Evolutionary conservation across 768 basidiomycete genomes (phyloP).

Genomic region (Lentinula raphanica): DNA sequence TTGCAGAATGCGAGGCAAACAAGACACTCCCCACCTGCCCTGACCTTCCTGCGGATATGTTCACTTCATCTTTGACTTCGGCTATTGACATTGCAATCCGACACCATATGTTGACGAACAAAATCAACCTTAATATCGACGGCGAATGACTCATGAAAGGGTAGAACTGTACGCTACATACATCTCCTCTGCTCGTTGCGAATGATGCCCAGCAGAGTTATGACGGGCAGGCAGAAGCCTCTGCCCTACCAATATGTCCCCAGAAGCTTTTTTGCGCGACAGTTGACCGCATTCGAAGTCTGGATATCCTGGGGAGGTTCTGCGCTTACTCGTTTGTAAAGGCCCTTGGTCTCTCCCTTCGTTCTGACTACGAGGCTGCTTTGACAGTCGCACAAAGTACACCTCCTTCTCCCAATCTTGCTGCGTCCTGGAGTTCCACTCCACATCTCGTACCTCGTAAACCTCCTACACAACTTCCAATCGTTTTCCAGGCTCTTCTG

Average conservation of each 20-base stretch:
- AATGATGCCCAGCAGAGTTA: constrained; percentile 25
- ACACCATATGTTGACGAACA: constrained; percentile 84
- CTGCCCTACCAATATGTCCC: constrained; percentile 72
- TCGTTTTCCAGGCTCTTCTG: constrained; percentile 93
- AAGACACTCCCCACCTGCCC: constrained; percentile 93
- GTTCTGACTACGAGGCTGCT: background rate
- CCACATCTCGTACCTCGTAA: constrained; percentile 72
- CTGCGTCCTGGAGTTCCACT: background rate
- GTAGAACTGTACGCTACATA: constrained; percentile 95
- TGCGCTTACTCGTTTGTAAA: constrained; percentile 67
- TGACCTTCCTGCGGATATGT: constrained; percentile 94
- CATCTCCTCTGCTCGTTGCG: constrained; percentile 71
- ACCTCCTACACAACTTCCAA: constrained; percentile 95
- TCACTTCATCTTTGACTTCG: constrained; percentile 95
- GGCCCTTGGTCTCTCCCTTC: constrained; percentile 69
- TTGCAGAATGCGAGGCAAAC: constrained; percentile 88
- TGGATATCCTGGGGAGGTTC: constrained; percentile 96
- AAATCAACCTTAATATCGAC: constrained; percentile 83
- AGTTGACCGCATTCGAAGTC: constrained; percentile 94
- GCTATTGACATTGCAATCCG: constrained; percentile 97
- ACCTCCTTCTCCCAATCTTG: constrained; percentile 6
- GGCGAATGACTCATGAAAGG: constrained; percentile 96
- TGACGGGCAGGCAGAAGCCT: constrained; percentile 19
- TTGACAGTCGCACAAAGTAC: background rate
- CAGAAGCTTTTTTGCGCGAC: constrained; percentile 92